phyloP scores from a whole-genome alignment of 2,329 filamentous ascomycete species.

The Thermomyces lanuginosus region DNA sequence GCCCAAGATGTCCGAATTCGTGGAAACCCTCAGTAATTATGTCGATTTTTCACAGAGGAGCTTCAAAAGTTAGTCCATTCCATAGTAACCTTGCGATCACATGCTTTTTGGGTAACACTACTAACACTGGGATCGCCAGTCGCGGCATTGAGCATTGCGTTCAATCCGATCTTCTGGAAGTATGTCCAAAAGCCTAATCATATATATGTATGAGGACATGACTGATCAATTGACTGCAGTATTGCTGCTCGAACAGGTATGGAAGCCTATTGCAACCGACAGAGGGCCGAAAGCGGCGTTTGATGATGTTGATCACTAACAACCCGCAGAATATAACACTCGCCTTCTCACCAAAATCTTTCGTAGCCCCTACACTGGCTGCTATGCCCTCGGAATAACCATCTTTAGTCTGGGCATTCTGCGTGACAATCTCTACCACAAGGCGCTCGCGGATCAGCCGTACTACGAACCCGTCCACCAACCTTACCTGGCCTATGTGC shows the following conservation, averaged over 20 bases:
- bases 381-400: constrained; percentile 71
- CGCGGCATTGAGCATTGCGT: constrained; percentile 64
- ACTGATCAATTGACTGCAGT: constrained; percentile 30
- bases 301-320: constrained; percentile 6
- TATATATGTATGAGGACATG: constrained; percentile 6
- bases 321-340: constrained; percentile 64
- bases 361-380: constrained; percentile 60
- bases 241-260: constrained; percentile 68
- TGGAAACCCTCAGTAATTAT: no score
- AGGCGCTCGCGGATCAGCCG: constrained; percentile 60
- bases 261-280: constrained; percentile 2
- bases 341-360: constrained; percentile 79
- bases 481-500: constrained; percentile 48
- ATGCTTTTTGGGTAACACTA: not conserved
- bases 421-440: constrained; percentile 76
- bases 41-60: constrained; percentile 53
- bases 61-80: constrained; percentile 40
- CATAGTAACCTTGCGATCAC: constrained; percentile 3
- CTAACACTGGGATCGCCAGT: constrained; percentile 35
- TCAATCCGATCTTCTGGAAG: constrained; percentile 99
- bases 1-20: constrained; percentile 18
- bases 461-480: constrained; percentile 55
- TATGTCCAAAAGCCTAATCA: constrained; percentile 35
- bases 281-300: not conserved
- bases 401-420: constrained; percentile 88